A percentile compares a stretch with the other conserved stretches of the same genome.
These are phyloP conservation scores for Flaveria linearis DNA, from an alignment of 129 eudicot genomes.

Conservation along the genomic window DNA sequence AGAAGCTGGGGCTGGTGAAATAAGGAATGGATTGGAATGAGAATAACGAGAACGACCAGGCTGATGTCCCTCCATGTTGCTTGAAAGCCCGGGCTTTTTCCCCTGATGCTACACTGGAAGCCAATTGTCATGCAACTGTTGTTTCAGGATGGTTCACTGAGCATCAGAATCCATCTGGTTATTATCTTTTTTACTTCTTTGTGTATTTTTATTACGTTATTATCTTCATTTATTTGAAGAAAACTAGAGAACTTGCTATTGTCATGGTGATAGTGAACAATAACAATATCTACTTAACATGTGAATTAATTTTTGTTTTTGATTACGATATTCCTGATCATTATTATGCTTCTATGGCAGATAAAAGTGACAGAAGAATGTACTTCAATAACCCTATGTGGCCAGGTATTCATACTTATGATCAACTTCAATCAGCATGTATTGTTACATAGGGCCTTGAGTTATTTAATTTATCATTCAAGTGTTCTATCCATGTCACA, in stretches of 20 bases:
- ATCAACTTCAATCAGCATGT: neutral
- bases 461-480: neutral
- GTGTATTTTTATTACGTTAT: slow-evolving; percentile 1
- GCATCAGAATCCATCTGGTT: slow-evolving; percentile 52
- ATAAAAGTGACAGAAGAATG: slow-evolving; percentile 45
- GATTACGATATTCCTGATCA: neutral
- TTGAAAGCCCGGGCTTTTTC: slow-evolving; percentile 65
- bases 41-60: slow-evolving; percentile 36
- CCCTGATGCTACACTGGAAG: slow-evolving; percentile 62
- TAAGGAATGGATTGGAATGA: slow-evolving; percentile 51
- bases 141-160: slow-evolving; percentile 96
- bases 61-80: slow-evolving; percentile 76
- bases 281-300: neutral
- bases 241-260: neutral
- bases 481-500: neutral
- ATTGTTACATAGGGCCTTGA: neutral
- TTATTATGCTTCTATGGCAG: slow-evolving; percentile 43
- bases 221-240: neutral
- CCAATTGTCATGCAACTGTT: slow-evolving; percentile 77
- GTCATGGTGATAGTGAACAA: no score
- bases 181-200: slow-evolving; percentile 23
- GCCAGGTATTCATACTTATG: slow-evolving; percentile 63
- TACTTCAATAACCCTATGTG: slow-evolving; percentile 98
- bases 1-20: slow-evolving; percentile 43
- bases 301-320: neutral